phyloP scores from a whole-genome alignment of 2,329 filamentous ascomycete genomes.

The Taxawa tesnikishii region DNA sequence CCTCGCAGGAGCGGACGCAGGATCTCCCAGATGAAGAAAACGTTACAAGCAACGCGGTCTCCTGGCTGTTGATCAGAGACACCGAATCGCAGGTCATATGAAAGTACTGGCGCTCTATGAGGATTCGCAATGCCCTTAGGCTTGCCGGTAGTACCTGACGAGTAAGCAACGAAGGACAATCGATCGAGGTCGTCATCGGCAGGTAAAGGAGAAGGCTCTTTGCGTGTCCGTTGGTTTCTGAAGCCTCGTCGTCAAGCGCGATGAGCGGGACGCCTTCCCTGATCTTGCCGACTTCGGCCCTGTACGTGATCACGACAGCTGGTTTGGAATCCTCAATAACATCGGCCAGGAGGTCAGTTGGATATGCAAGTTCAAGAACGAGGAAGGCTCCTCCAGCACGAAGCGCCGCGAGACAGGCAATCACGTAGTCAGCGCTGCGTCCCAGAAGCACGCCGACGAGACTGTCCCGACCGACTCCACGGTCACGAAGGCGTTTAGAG shows the following conservation, averaged over 20 bases:
- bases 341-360: constrained; percentile 59
- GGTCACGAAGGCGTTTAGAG: constrained; percentile 48
- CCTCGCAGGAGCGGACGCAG: constrained; percentile 63
- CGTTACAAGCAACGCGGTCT: constrained; percentile 75
- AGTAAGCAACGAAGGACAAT: constrained; percentile 70
- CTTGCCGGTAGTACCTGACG: constrained; percentile 63
- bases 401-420: constrained; percentile 65
- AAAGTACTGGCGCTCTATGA: constrained; percentile 59
- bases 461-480: constrained; percentile 60
- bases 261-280: constrained; percentile 48
- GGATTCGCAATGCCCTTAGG: constrained; percentile 77
- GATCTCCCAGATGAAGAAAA: constrained; percentile 82
- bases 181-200: constrained; percentile 58
- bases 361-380: constrained; percentile 69
- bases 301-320: constrained; percentile 56
- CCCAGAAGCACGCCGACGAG: constrained; percentile 66
- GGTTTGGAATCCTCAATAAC: constrained; percentile 66
- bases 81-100: constrained; percentile 60
- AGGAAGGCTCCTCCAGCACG: constrained; percentile 70
- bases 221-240: constrained; percentile 16
- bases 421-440: constrained; percentile 66
- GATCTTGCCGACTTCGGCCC: constrained; percentile 52
- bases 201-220: constrained; percentile 36
- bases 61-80: constrained; percentile 58
- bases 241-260: constrained; percentile 42